Base-by-base conservation (phyloP, 2,329 filamentous ascomycete species). In the Cytospora leucostoma region DNA sequence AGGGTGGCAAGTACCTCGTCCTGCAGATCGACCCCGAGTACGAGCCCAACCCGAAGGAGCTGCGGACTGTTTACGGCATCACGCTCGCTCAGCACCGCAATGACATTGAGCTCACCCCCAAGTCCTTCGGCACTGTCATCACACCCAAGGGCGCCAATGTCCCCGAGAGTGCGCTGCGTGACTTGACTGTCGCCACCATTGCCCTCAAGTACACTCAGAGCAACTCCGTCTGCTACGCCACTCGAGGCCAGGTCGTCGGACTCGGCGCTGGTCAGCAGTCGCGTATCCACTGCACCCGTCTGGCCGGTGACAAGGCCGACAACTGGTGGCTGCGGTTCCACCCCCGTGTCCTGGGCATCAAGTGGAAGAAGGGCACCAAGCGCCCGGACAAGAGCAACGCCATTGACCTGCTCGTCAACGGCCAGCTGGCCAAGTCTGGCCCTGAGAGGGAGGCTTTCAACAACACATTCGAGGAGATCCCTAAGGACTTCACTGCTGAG, bases 321-420 rank as follows among this genome's bases (percentile, higher is more conserved):
- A 97, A 96, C 84, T 98, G 94, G 94, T 99, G 94, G 95, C 90
- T 99, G 84, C 91, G 95, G 72, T 98, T 98, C 87, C 91, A 97
- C 82, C 89, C 92, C 70, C 89, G 92, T 59, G 91, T 95, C 13
- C 84, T 98, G 56, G 84, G 82, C 73, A 89, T 99, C 76, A 91
- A 94, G 82, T 99, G 93, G 92, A 97, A 97, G 85, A 94, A 95
- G 81, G 94, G 95, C 71, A 92, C 91, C 74, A 98, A 98, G 88
- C 88, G 95, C 63, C 86, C 95, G 54, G 94, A 97, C 77, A 99
- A 98, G 87, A 96, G 91, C 82, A 99, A 99, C 76, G 94, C 93
- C 68, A 97, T 98, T 73, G 95, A 98, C 75, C 83, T 98, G 73
- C 87, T 98, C 68, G 95, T 95, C 76, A 95, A 91, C 66, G 94